Percentiles rank a stretch among this genome's conserved stretches.
Conservation (phyloP, 2,329 filamentous ascomycete genomes). For the Verticillium nonalfalfae region DNA sequence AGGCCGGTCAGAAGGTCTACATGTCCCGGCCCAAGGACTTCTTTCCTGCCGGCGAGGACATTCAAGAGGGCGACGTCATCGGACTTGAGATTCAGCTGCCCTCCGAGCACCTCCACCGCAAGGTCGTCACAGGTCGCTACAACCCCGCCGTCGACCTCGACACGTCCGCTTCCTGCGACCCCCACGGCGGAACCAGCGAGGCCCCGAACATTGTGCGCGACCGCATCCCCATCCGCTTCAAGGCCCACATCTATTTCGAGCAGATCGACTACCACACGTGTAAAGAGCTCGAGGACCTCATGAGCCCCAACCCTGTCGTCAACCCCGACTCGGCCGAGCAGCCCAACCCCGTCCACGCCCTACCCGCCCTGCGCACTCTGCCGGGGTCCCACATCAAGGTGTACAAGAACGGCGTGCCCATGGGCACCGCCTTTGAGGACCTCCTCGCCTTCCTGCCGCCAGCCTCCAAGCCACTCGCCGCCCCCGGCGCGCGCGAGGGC, state of each 20-base stretch:
- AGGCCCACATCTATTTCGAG: constrained; percentile 90
- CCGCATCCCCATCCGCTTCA: constrained; percentile 90
- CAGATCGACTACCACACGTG: constrained; percentile 82
- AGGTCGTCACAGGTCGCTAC: constrained; percentile 80
- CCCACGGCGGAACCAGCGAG: constrained; percentile 20
- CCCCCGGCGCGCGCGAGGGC: constrained; percentile 73
- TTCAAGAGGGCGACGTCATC: constrained; percentile 87
- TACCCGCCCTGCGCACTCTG: constrained; percentile 73
- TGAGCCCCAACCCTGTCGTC: constrained; percentile 51
- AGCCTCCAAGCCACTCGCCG: constrained; percentile 67
- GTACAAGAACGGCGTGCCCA: constrained; percentile 84
- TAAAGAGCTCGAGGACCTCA: constrained; percentile 80
- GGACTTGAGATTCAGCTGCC: constrained; percentile 90
- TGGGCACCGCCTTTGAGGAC: constrained; percentile 84
- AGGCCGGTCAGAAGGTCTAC: constrained; percentile 84
- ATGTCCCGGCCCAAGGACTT: constrained; percentile 92
- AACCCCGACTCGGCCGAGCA: constrained; percentile 41
- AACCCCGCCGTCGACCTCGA: constrained; percentile 70
- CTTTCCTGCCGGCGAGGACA: constrained; percentile 69
- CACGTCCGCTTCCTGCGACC: background rate
- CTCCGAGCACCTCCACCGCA: constrained; percentile 76
- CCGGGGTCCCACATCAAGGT: constrained; percentile 81
- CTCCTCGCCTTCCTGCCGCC: constrained; percentile 88
- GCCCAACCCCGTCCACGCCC: constrained; percentile 66
- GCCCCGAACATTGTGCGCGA: constrained; percentile 84